Percentiles rank a stretch among this genome's conserved stretches.
These are phyloP conservation scores for Haplosporangium gracile DNA, from an alignment of 192 early-diverging fungal species.

Conservation along the genomic window DNA sequence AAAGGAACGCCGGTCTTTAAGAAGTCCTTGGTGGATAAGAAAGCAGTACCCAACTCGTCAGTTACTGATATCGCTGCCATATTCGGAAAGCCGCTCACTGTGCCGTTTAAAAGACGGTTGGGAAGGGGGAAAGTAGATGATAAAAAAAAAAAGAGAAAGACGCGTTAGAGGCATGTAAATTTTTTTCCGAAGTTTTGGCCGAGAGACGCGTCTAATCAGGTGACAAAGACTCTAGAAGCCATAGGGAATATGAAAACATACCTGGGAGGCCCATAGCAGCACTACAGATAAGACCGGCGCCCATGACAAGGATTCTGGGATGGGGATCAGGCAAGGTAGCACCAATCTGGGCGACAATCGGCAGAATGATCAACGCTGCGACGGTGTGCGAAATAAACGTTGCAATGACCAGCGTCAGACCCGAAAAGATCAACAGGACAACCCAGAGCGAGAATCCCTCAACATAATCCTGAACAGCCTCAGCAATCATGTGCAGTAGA, in stretches of 20 bases:
- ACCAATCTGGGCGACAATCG: conserved; percentile 94
- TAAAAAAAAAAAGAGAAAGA: conserved; percentile 1
- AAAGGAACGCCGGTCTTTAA: conserved; percentile 83
- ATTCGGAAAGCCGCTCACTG: conserved; percentile 97
- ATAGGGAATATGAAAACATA: conserved; percentile 2
- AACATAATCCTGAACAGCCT: conserved; percentile 73
- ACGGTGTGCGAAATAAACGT: conserved; percentile 98
- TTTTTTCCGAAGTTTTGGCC: background rate
- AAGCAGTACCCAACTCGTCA: conserved; percentile 87
- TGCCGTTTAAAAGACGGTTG: conserved; percentile 89
- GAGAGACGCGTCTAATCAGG: background rate
- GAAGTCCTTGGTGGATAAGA: conserved; percentile 81
- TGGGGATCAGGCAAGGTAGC: conserved; percentile 78
- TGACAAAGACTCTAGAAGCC: background rate
- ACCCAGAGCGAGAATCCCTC: conserved; percentile 76
- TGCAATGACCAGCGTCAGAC: conserved; percentile 85
- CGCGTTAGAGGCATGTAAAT: background rate
- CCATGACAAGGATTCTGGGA: conserved; percentile 51
- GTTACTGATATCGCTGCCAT: conserved; percentile 89
- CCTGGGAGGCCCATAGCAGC: conserved; percentile 4
- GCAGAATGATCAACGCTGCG: conserved; percentile 94
- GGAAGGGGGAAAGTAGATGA: conserved; percentile 17
- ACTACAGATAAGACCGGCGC: conserved; percentile 9
- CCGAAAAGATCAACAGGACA: conserved; percentile 82
- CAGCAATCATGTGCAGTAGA: conserved; percentile 83